phyloP scores from a whole-genome alignment of 176 grass and related monocot genomes.

The Stipa capillata region DNA sequence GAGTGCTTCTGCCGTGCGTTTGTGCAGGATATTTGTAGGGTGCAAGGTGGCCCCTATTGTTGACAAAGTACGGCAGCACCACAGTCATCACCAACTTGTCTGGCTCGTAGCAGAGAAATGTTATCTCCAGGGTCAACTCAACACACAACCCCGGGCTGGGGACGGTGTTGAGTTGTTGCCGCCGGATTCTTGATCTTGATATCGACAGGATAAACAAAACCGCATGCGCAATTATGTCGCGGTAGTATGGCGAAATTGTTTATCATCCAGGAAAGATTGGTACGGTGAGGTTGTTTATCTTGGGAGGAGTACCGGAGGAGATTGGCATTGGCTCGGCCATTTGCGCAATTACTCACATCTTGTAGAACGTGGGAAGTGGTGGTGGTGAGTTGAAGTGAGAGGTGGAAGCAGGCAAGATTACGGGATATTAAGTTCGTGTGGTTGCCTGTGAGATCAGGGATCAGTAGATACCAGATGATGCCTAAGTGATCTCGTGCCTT shows the following conservation, averaged over 20 bases:
- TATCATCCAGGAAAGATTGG: slow-evolving; percentile 15
- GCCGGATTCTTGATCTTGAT: slow-evolving; percentile 41
- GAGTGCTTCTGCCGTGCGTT: slow-evolving; percentile 14
- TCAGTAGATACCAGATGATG: slow-evolving; percentile 21
- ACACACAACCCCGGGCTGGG: too few relatives aligned
- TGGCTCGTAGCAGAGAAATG: slow-evolving; percentile 1
- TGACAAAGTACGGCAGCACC: slow-evolving; percentile 26
- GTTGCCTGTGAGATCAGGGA: slow-evolving; percentile 17
- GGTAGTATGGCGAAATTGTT: slow-evolving; percentile 21
- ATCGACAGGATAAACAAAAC: slow-evolving; percentile 38
- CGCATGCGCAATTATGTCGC: slow-evolving; percentile 37
- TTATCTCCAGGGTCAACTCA: slow-evolving; percentile 39
- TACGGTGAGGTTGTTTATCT: slow-evolving; percentile 36
- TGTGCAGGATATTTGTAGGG: slow-evolving; percentile 40
- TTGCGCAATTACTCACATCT: slow-evolving; percentile 26
- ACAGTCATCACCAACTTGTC: slow-evolving; percentile 29
- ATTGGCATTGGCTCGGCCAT: slow-evolving; percentile 29
- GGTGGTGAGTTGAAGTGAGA: slow-evolving; percentile 18
- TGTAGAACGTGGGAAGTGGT: slow-evolving; percentile 62
- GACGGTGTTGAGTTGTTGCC: slow-evolving; percentile 27
- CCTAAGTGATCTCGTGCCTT: slow-evolving; percentile 32
- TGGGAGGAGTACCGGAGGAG: neutral
- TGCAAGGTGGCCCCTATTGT: slow-evolving; percentile 24
- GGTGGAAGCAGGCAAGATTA: slow-evolving; percentile 4
- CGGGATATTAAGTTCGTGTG: slow-evolving; percentile 17